Evolutionary conservation across 345 rosid species (phyloP), one percentile per base, ranked within the genome.

Genomic region (Abelmoschus esculentus): DNA sequence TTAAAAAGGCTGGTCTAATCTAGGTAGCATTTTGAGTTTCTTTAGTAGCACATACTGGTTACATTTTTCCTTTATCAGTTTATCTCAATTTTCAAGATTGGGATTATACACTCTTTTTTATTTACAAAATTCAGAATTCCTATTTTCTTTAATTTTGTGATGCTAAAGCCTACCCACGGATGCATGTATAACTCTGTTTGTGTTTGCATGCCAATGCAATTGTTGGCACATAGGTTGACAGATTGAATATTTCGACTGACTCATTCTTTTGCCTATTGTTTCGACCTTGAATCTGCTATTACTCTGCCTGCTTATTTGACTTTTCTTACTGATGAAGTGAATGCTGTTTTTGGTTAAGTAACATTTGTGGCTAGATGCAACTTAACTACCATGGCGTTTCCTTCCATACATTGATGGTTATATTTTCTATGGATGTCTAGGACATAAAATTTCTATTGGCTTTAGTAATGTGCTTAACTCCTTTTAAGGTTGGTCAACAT

Each of bases 401-500:
- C 72, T 12, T 38, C 19, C 12, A 38, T 15, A 19, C 6, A 15
- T 32, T 7, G 61, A 11, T 69, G 9, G 6, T 40, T 52, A 49
- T n/a, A n/a, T n/a, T n/a, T n/a, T n/a, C 49, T n/a, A 17, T 53
- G 53, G 32, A 54, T 52, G 71, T 34, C 42, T 70, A 28, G 60
- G 15, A 13, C 44, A 70, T 22, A 36, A 40, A 70, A 58, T 57
- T 50, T 47, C 19, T 63, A n/a, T 59, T 67, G 52, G 42, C 73
- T 17, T 49, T 80, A 63, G 62, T 58, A 15, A 71, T 52, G 54
- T 36, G 46, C 15, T 18, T 47, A 9, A 73, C 72, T 15, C 68
- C 69, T 72, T 7, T 42, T 36, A 75, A 91, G 98, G 96, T 91
- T 70, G 97, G 89, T 80, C 83, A 91, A 50, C 97, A 93, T 81